Evolutionary conservation across 1,139 yeast species (phyloP), one percentile per base, ranked within the genome.

Genomic region (Pichia cactophila): DNA sequence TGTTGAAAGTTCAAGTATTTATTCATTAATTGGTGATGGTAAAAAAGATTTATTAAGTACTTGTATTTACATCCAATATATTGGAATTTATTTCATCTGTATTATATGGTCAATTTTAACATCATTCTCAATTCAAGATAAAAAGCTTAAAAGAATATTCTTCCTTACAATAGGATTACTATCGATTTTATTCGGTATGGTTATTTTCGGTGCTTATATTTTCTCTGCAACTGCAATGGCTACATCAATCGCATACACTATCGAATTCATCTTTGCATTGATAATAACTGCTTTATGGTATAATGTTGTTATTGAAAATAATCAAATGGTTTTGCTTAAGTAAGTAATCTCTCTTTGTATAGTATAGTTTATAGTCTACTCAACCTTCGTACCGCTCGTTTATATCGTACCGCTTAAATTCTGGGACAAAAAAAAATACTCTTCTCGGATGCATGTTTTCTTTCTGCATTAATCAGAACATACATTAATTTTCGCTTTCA

Each of bases 211-310:
- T 28, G 48, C 55, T 9, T 28, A 51, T 35, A 26, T 50, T 26
- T 45, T 51, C 39, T 43, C 44, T 42, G 36, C 28, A 16, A 49
- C 56, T 26, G 60, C 56, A 14, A 50, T 53, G 31, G 41, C 55
- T 14, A 53, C 59, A 5, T 45, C 58, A 4, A 51, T 56, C 42
- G 56, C 64, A 6, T 60, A 61, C 46, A 10, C 56, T 5, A 45
- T 59, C 35, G 61, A 57, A 46, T 54, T 54, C 26, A 35, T 54
- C 17, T 51, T 57, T 11, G 50, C 60, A 3, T n/a, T 56, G 4
- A 33, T 55, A 4, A 45, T 64, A 9, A 54, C 61, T 3, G 45
- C 51, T 16, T 31, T 63, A 7, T 63, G 67, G 67, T 58, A 54
- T 47, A 56, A 59, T 33, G 55, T 56, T 37, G 46, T 47, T 16